These are phyloP conservation scores for Betula pendula DNA, from an alignment of 306 rosid genomes.

Conservation along the genomic window DNA sequence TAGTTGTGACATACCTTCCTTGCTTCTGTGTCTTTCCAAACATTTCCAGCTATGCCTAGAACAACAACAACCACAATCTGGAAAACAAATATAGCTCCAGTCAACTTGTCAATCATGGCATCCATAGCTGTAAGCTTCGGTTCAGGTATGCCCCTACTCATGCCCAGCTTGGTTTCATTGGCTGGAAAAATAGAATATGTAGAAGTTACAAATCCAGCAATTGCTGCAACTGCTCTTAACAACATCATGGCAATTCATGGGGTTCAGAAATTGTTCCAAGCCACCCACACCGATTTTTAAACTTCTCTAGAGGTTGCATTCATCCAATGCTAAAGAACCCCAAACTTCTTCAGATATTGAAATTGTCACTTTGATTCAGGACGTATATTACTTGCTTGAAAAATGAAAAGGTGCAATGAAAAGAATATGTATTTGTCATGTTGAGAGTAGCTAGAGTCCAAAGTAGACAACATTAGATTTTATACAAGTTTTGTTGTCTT, in stretches of 20 bases:
- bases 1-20: constrained; percentile 60
- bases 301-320: not conserved
- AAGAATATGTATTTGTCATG: not conserved
- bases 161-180: constrained; percentile 97
- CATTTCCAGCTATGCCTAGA: constrained; percentile 94
- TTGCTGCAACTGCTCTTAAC: constrained; percentile 17
- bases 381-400: not conserved
- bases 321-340: not conserved
- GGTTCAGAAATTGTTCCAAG: not conserved
- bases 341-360: not conserved
- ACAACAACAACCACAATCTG: constrained; percentile 97
- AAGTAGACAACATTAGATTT: not conserved
- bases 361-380: not conserved
- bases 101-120: constrained; percentile 98
- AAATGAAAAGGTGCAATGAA: not conserved
- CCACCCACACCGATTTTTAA: not conserved
- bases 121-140: constrained; percentile 99
- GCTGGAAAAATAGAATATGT: constrained; percentile 51
- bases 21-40: constrained; percentile 98
- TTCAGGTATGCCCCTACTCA: constrained; percentile 97
- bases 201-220: constrained; percentile 18
- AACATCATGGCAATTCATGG: not conserved
- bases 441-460: not conserved
- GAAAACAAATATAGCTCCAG: constrained; percentile 94
- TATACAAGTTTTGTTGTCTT: not conserved